Evolutionary conservation across 805 yeast genomes (phyloP).

Genomic region (Candida sonorensis): DNA sequence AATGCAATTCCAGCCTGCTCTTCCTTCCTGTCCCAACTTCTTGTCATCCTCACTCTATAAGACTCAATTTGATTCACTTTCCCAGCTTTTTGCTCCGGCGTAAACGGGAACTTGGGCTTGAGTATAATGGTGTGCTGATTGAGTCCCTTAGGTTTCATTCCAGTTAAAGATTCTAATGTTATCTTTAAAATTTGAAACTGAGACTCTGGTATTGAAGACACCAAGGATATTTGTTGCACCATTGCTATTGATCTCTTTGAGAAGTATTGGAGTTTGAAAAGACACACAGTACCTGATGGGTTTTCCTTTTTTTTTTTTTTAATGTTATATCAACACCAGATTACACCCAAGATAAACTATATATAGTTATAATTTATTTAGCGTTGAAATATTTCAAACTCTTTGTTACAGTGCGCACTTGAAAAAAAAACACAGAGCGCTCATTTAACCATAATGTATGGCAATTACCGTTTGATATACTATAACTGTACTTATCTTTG

Average conservation of each 20-base stretch:
- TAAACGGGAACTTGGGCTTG: constrained; percentile 44
- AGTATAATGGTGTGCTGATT: constrained; percentile 43
- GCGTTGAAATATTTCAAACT: too few relatives aligned
- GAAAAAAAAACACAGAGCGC: too few relatives aligned
- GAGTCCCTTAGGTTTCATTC: constrained; percentile 37
- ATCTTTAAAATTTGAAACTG: constrained; percentile 37
- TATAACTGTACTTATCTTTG: too few relatives aligned
- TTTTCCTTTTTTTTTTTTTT: too few relatives aligned
- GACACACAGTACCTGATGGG: too few relatives aligned
- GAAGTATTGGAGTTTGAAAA: too few relatives aligned
- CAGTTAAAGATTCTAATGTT: constrained; percentile 47
- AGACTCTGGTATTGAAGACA: constrained; percentile 36
- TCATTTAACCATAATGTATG: too few relatives aligned
- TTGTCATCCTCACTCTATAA: constrained; percentile 41
- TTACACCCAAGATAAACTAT: too few relatives aligned
- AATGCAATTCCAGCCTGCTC: neutral
- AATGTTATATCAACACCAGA: too few relatives aligned
- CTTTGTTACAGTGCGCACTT: too few relatives aligned
- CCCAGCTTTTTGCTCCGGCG: constrained; percentile 48
- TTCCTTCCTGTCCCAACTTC: constrained; percentile 33
- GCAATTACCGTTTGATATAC: too few relatives aligned
- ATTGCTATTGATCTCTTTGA: constrained; percentile 27
- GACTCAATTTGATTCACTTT: constrained; percentile 53
- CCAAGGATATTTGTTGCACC: constrained; percentile 51
- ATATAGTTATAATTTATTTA: too few relatives aligned